Evolutionary conservation across 371 early-diverging fungal species (phyloP).

Genomic region (Circinella umbellata): DNA sequence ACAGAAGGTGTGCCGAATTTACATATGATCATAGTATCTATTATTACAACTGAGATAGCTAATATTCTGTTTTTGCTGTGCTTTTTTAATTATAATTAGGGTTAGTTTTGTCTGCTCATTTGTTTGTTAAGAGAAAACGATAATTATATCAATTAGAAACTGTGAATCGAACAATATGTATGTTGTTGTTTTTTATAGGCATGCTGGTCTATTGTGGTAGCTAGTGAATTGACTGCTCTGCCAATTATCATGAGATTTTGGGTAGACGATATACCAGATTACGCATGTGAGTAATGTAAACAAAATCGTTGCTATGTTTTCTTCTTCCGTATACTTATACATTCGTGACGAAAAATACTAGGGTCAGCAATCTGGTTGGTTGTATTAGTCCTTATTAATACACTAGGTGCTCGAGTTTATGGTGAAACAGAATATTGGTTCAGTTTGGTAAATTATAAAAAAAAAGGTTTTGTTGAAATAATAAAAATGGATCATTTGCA

Average conservation of each 20-base stretch:
- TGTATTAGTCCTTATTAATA: conserved; percentile 61
- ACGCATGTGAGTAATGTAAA: conserved; percentile 39
- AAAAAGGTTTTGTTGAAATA: neutral
- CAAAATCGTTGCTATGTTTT: neutral
- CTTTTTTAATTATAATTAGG: no score
- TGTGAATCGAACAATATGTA: no score
- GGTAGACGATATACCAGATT: conserved; percentile 39
- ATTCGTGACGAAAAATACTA: neutral
- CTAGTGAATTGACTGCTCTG: conserved; percentile 36
- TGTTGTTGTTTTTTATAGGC: conserved; percentile 15
- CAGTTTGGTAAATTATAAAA: conserved; percentile 14
- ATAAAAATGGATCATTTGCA: neutral
- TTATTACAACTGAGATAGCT: no score
- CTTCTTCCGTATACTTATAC: neutral
- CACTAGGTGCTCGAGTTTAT: conserved; percentile 61
- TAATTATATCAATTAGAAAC: no score
- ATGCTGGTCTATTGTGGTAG: conserved; percentile 50
- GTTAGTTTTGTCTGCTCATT: no score
- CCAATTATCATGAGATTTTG: conserved; percentile 51
- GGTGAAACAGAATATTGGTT: conserved; percentile 61
- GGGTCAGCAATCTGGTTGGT: conserved; percentile 63
- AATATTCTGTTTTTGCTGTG: no score
- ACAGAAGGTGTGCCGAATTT: no score
- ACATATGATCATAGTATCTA: no score
- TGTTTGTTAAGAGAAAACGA: no score